These are phyloP conservation scores for Kwoniella pini DNA, from an alignment of 768 basidiomycete genomes.

Conservation along the genomic window DNA sequence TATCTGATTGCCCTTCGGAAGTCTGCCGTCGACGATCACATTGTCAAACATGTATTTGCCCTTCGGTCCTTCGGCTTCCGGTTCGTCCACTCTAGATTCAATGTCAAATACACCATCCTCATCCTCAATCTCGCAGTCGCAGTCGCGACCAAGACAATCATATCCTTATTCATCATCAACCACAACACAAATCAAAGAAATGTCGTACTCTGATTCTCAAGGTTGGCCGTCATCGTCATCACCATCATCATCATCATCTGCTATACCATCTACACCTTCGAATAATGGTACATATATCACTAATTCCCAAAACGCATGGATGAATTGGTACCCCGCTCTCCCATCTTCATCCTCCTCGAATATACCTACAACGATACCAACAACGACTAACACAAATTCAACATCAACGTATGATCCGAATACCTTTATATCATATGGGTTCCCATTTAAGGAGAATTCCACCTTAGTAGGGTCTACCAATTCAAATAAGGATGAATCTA, in stretches of 20 bases:
- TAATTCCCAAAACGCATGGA: constrained; percentile 7
- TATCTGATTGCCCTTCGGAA: too few species aligned
- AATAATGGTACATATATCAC: constrained; percentile 1
- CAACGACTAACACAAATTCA: neutral
- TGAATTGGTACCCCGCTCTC: constrained; percentile 1
- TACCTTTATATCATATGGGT: neutral
- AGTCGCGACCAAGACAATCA: too few species aligned
- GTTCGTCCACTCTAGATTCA: too few species aligned
- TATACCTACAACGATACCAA: neutral
- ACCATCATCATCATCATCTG: neutral
- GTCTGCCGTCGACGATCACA: too few species aligned
- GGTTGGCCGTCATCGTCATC: neutral
- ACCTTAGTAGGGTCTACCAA: neutral
- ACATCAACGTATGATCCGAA: neutral
- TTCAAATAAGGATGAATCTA: neutral
- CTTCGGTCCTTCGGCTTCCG: too few species aligned
- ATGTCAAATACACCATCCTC: too few species aligned
- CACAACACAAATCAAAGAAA: neutral
- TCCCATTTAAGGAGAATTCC: neutral
- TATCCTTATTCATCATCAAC: neutral
- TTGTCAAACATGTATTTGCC: too few species aligned
- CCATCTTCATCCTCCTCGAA: neutral
- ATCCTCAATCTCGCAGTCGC: too few species aligned
- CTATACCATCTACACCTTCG: neutral
- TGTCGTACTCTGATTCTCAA: neutral